phyloP scores from a whole-genome alignment of 495 filamentous ascomycete species.

The Lophium mytilinum region DNA sequence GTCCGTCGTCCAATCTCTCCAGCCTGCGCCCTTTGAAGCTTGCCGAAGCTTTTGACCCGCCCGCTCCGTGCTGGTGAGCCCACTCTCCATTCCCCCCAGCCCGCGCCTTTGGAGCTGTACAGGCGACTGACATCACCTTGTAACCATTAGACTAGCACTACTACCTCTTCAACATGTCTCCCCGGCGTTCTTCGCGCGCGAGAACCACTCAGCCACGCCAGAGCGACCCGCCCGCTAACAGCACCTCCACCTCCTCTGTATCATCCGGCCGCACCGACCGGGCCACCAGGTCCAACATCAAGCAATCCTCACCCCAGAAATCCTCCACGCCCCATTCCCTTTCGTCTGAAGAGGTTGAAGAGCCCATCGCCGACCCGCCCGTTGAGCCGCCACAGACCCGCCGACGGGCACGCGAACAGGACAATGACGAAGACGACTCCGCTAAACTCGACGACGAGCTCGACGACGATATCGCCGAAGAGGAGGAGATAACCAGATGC shows the following conservation, averaged over 20 bases:
- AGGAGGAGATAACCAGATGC: conserved; percentile 90
- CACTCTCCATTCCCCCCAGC: neutral
- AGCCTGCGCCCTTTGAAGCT: conserved; percentile 20
- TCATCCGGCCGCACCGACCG: conserved; percentile 60
- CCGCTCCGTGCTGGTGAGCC: conserved; percentile 17
- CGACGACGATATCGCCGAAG: conserved; percentile 56
- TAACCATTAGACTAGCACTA: neutral
- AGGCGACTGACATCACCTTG: neutral
- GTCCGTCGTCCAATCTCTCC: conserved; percentile 4
- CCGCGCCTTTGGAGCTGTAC: neutral
- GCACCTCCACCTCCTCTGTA: conserved; percentile 67
- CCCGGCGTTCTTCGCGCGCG: conserved; percentile 86
- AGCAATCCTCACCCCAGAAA: conserved; percentile 64
- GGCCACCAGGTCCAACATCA: conserved; percentile 61
- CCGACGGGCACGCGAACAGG: conserved; percentile 61
- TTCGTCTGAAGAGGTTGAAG: conserved; percentile 74
- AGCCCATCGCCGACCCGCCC: conserved; percentile 46
- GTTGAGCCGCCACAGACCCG: conserved; percentile 62
- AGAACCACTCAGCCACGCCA: conserved; percentile 68
- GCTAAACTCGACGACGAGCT: conserved; percentile 45
- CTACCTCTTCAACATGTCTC: conserved; percentile 42
- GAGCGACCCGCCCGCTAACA: conserved; percentile 53
- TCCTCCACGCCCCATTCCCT: conserved; percentile 61
- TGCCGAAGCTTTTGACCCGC: conserved; percentile 23
- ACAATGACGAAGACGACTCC: conserved; percentile 50